Base-by-base conservation (phyloP, 2,329 filamentous ascomycete genomes). In the Fusarium poae region DNA sequence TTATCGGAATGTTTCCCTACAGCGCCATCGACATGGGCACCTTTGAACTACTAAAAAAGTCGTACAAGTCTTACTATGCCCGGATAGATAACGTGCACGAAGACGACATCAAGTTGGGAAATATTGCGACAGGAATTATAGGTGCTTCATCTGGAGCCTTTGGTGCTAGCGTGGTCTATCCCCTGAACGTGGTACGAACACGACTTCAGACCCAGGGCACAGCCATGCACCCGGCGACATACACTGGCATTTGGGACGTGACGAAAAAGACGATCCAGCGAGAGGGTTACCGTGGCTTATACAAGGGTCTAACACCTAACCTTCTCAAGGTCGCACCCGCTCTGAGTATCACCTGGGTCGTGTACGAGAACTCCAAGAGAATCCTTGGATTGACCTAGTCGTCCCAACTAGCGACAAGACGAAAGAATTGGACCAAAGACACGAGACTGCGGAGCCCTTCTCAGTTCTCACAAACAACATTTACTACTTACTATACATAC, bases 1-100 rank as follows among this genome's bases (percentile, higher is more conserved):
- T 99, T 6, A 82, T 97, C 51, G 96, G 96, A 77, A 97, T 98
- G 89, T 99, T 99, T 75, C 96, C 96, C 0, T 99, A 98, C 79
- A 95, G 94, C 42, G 96, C 96, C 50, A 97, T 99, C 76, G 96
- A 99, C 77, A 91, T 99, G 75, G 93, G 93, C 69, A 97, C 93
- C 1, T 99, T 98, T 76, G 96, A 99, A 80, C 89, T 96, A 63
- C 86, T 97, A 65, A 99, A 99, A 81, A 88, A 87, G 48, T 85
- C 85, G 10, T 89, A 97, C 68, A 87, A 91, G 34, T 81, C 81
- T 6, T 90, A 90, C 68, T 92, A 93, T 75, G 92, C 93, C 15
- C 89, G 87, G 60, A 81, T 85, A 34, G 80, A 87, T 12, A 88
- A 90, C 43, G 89, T 92, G 70, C 90, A 93, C 74, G 92, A 97